Evolutionary conservation across 495 filamentous ascomycete genomes (phyloP).

Genomic region (Neurospora sp.): DNA sequence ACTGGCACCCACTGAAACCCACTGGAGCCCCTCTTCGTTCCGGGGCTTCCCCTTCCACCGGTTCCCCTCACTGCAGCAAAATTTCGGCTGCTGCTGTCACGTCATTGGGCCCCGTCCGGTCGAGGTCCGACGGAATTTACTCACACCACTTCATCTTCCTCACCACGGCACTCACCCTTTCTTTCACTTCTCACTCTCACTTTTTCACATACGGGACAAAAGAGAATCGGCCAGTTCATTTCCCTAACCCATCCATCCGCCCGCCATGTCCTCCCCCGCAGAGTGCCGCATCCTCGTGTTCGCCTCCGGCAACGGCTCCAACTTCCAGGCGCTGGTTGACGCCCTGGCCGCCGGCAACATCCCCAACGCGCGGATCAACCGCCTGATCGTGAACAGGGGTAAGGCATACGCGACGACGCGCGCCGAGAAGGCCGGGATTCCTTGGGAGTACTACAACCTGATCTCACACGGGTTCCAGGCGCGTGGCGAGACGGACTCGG

Average conservation of each 20-base stretch:
- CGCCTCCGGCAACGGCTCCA: conserved; percentile 67
- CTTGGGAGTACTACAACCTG: conserved; percentile 80
- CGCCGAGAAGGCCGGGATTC: conserved; percentile 58
- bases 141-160: background rate
- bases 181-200: background rate
- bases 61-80: background rate
- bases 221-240: background rate
- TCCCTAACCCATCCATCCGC: background rate
- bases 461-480: conserved; percentile 47
- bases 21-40: background rate
- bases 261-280: background rate
- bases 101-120: background rate
- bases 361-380: conserved; percentile 53
- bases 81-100: background rate
- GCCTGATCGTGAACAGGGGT: conserved; percentile 76
- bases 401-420: conserved; percentile 69
- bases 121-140: background rate
- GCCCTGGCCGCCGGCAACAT: conserved; percentile 44
- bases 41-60: background rate
- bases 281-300: conserved; percentile 30
- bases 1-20: background rate
- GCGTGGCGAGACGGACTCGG: conserved; percentile 39
- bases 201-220: background rate
- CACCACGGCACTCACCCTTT: background rate
- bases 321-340: conserved; percentile 87